Evolutionary conservation across 305 asterid species (phyloP).

Genomic region (Fraxinus platypoda): DNA sequence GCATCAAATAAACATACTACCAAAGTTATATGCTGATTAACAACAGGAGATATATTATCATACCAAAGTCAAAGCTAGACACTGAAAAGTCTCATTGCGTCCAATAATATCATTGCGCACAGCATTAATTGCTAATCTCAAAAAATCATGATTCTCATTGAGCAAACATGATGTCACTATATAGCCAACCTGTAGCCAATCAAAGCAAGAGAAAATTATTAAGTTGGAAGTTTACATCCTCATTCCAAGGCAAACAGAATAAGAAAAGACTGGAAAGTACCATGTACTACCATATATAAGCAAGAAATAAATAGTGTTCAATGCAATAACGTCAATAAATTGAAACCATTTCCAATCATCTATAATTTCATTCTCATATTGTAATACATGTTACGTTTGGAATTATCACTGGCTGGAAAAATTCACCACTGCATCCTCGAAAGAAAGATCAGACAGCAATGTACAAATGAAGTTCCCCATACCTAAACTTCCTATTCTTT

Average conservation of each 20-base stretch:
- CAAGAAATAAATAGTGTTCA: neutral
- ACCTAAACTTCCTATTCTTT: neutral
- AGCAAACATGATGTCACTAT: conserved; percentile 94
- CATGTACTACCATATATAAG: conserved; percentile 3
- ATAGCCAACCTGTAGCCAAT: conserved; percentile 82
- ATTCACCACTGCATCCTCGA: neutral
- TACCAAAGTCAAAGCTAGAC: conserved; percentile 97
- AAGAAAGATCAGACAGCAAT: neutral
- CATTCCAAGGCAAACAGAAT: conserved; percentile 4
- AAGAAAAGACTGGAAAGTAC: neutral
- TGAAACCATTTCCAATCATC: neutral
- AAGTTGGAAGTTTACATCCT: conserved; percentile 14
- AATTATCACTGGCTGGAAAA: neutral
- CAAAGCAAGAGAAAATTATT: conserved; percentile 24
- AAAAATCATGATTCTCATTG: conserved; percentile 94
- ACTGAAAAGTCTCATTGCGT: conserved; percentile 97
- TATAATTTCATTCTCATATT: neutral
- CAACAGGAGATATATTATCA: conserved; percentile 12
- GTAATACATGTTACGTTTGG: neutral
- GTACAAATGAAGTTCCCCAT: neutral
- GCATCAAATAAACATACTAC: neutral
- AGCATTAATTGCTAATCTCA: conserved; percentile 94
- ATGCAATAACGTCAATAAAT: neutral
- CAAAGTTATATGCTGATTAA: neutral
- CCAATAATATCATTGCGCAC: conserved; percentile 98